Evolutionary conservation across 2,329 filamentous ascomycete genomes (phyloP).

Genomic region (Hyphodiscus sp.): DNA sequence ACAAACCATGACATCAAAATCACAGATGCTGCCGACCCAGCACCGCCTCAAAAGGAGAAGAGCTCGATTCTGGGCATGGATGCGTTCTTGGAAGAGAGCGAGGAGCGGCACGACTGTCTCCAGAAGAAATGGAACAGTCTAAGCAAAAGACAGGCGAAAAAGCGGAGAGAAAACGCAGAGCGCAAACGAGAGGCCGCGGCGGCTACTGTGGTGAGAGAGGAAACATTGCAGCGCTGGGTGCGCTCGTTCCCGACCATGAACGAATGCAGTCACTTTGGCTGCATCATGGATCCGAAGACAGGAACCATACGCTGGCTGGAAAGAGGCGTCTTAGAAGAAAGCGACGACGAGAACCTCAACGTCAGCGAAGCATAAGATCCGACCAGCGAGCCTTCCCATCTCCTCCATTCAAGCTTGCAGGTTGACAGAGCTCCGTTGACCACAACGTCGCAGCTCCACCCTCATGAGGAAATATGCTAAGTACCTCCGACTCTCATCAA

Average conservation of each 20-base stretch:
- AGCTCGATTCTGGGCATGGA: slow-evolving; percentile 19
- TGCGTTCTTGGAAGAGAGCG: slow-evolving; percentile 29
- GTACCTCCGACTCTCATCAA: no score
- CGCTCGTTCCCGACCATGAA: slow-evolving; percentile 47
- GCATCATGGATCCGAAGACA: slow-evolving; percentile 47
- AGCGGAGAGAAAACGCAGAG: slow-evolving; percentile 12
- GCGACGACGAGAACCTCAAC: neutral
- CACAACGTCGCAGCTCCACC: no score
- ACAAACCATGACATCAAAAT: slow-evolving; percentile 47
- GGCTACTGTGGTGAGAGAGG: slow-evolving; percentile 19
- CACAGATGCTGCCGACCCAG: slow-evolving; percentile 3
- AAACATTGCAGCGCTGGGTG: slow-evolving; percentile 41
- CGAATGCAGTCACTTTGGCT: slow-evolving; percentile 50
- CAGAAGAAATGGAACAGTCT: slow-evolving; percentile 33
- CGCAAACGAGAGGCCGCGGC: slow-evolving; percentile 15
- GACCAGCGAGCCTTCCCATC: no score
- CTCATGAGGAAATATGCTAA: no score
- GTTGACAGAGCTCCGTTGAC: no score
- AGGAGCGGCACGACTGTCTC: slow-evolving; percentile 31
- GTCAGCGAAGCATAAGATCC: neutral
- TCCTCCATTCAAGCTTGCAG: no score
- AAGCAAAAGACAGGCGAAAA: slow-evolving; percentile 19
- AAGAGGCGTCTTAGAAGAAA: slow-evolving; percentile 6
- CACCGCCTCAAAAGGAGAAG: neutral
- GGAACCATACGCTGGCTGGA: slow-evolving; percentile 42